phyloP scores from a whole-genome alignment of 129 eudicot genomes.

The Helianthus annuus region DNA sequence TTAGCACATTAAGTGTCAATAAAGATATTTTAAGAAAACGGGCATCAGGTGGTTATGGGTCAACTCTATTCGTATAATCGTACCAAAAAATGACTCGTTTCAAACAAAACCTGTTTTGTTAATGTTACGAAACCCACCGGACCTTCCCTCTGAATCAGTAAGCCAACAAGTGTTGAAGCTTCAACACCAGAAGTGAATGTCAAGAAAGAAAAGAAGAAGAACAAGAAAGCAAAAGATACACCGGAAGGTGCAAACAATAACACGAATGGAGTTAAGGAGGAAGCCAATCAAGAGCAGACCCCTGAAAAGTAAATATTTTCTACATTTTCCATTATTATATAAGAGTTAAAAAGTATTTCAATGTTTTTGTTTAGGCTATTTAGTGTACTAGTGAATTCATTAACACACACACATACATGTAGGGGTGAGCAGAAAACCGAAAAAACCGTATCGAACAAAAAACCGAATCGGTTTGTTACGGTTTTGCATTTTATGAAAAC shows the following conservation, averaged over 20 bases:
- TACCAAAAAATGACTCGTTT: background rate
- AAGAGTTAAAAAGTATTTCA: too few relatives aligned
- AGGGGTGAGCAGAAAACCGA: too few relatives aligned
- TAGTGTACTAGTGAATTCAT: too few relatives aligned
- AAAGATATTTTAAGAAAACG: background rate
- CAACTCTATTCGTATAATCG: background rate
- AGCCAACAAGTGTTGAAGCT: conserved; percentile 33
- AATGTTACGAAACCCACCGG: too few relatives aligned
- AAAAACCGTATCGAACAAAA: too few relatives aligned
- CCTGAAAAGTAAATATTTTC: conserved; percentile 45
- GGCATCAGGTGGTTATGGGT: background rate
- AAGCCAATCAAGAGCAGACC: conserved; percentile 33
- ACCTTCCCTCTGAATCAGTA: conserved; percentile 12
- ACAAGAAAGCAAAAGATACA: conserved; percentile 45
- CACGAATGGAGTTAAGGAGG: conserved; percentile 20
- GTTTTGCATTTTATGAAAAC: too few relatives aligned
- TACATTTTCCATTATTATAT: background rate
- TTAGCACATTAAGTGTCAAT: background rate
- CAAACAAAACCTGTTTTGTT: background rate
- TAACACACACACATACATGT: too few relatives aligned
- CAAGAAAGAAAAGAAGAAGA: conserved; percentile 43
- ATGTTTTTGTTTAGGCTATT: too few relatives aligned
- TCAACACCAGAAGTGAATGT: conserved; percentile 33
- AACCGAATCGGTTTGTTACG: too few relatives aligned
- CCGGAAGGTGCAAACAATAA: conserved; percentile 30